Percentiles rank a stretch among this genome's conserved stretches.
These are phyloP conservation scores for Fusarium albosuccineum DNA, from an alignment of 2,329 filamentous ascomycete species.

Conservation along the genomic window DNA sequence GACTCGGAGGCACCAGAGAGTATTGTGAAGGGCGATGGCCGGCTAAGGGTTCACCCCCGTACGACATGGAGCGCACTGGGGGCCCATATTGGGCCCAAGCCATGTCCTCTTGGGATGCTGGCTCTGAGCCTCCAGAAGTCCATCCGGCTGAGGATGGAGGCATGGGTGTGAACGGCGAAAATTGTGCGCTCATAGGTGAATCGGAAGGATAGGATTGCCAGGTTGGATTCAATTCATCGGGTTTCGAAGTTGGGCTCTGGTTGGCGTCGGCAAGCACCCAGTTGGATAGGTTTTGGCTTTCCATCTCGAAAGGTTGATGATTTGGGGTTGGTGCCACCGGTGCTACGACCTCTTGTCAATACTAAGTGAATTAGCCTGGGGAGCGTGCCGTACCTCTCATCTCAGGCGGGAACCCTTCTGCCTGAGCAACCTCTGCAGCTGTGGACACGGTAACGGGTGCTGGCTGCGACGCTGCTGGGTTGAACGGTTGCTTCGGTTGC, in stretches of 20 bases:
- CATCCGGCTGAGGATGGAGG: constrained; percentile 56
- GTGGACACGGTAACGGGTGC: constrained; percentile 59
- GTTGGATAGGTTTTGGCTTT: constrained; percentile 53
- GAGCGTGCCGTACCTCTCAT: constrained; percentile 54
- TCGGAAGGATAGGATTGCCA: constrained; percentile 66
- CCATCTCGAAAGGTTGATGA: constrained; percentile 48
- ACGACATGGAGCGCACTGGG: constrained; percentile 62
- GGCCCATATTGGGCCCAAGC: constrained; percentile 60
- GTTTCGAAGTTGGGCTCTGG: constrained; percentile 56
- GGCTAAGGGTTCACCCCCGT: constrained; percentile 57
- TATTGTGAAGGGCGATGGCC: constrained; percentile 56
- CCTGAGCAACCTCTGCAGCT: constrained; percentile 55
- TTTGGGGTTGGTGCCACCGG: constrained; percentile 26
- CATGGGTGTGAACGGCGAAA: constrained; percentile 63
- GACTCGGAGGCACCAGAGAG: constrained; percentile 54
- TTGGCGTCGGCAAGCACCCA: constrained; percentile 62
- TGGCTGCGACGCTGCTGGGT: constrained; percentile 59
- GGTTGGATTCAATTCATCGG: constrained; percentile 57
- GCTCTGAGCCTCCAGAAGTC: constrained; percentile 54
- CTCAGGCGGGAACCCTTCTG: constrained; percentile 55
- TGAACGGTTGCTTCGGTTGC: constrained; percentile 54
- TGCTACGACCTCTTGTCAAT: constrained; percentile 26
- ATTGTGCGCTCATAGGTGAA: constrained; percentile 63
- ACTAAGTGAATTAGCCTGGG: constrained; percentile 32
- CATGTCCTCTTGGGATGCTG: constrained; percentile 59